Evolutionary conservation across 371 early-diverging fungal species (phyloP).

Genomic region (Mucor sp.): DNA sequence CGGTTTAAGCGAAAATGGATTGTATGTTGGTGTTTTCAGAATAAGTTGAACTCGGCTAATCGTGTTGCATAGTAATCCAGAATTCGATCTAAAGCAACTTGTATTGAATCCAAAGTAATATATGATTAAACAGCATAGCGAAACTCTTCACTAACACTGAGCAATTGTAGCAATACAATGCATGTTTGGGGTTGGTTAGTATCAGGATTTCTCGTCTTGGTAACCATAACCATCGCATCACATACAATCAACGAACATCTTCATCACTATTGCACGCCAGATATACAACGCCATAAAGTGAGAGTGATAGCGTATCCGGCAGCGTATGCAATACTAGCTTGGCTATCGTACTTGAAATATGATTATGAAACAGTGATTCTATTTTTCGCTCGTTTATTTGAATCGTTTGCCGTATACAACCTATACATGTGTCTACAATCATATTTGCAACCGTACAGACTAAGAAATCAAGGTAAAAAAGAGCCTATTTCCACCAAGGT

Average conservation of each 20-base stretch:
- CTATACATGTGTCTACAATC: conserved; percentile 45
- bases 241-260: conserved; percentile 39
- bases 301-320: conserved; percentile 52
- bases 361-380: conserved; percentile 50
- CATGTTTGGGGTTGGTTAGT: conserved; percentile 53
- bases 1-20: conserved; percentile 32
- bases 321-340: conserved; percentile 47
- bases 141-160: background rate
- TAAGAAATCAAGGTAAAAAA: conserved; percentile 34
- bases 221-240: conserved; percentile 36
- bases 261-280: conserved; percentile 44
- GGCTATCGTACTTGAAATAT: conserved; percentile 51
- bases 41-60: background rate
- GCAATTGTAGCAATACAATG: conserved; percentile 32
- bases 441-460: conserved; percentile 46
- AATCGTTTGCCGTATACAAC: conserved; percentile 54
- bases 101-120: conserved; percentile 43
- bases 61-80: conserved; percentile 33
- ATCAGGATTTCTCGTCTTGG: conserved; percentile 33
- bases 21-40: conserved; percentile 11
- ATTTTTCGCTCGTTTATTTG: conserved; percentile 52
- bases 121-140: background rate
- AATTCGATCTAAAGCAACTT: conserved; percentile 38
- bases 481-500: conserved; percentile 38
- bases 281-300: conserved; percentile 50